These are phyloP conservation scores for Tuber aestivum DNA, from an alignment of 495 filamentous ascomycete genomes.

Conservation along the genomic window DNA sequence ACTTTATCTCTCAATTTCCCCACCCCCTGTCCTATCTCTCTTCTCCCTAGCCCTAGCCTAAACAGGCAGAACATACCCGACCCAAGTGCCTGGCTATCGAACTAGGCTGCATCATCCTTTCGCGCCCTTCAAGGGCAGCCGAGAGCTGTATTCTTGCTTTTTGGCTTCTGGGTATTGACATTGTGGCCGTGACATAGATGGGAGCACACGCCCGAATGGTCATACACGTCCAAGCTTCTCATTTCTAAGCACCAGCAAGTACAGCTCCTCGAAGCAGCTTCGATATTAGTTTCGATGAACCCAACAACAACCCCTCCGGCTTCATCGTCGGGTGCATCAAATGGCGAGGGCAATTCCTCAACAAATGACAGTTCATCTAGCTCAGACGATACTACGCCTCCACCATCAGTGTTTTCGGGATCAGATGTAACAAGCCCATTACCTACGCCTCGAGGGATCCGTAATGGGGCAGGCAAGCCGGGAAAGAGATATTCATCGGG, in stretches of 20 bases:
- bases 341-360: constrained; percentile 36
- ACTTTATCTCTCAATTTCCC: constrained; percentile 42
- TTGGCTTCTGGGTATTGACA: constrained; percentile 1
- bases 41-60: constrained; percentile 18
- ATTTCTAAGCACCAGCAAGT: constrained; percentile 99
- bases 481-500: constrained; percentile 38
- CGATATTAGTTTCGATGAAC: constrained; percentile 92
- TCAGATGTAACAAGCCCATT: constrained; percentile 34
- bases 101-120: constrained; percentile 11
- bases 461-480: constrained; percentile 37
- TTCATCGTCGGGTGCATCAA: constrained; percentile 46
- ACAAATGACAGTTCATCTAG: constrained; percentile 47
- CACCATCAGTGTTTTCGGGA: constrained; percentile 49
- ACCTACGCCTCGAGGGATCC: constrained; percentile 38
- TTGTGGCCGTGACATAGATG: constrained; percentile 56
- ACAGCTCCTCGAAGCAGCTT: constrained; percentile 91
- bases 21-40: constrained; percentile 40
- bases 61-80: constrained; percentile 17
- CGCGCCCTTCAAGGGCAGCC: not conserved
- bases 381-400: constrained; percentile 65
- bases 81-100: constrained; percentile 24
- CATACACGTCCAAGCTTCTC: constrained; percentile 90
- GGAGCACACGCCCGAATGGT: constrained; percentile 99
- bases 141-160: not conserved
- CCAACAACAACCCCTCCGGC: constrained; percentile 50